Evolutionary conservation across 2,329 filamentous ascomycete genomes (phyloP).

Genomic region (Malbranchea cinnamomea): DNA sequence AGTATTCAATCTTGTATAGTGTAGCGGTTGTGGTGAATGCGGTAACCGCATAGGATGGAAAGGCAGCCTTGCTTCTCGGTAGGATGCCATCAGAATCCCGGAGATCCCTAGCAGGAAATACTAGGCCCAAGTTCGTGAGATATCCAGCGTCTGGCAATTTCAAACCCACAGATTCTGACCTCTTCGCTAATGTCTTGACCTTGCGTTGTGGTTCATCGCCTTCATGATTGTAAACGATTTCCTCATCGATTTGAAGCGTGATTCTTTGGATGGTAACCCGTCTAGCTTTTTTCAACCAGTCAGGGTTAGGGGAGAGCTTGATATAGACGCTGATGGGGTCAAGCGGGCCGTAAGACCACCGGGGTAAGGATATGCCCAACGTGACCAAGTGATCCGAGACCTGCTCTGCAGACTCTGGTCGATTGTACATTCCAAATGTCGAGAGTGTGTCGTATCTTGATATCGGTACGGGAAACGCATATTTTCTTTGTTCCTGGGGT

Average conservation of each 20-base stretch:
- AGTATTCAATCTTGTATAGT: conserved; percentile 97
- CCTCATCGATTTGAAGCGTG: conserved; percentile 85
- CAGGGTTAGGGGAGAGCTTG: conserved; percentile 78
- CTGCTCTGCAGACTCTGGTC: conserved; percentile 73
- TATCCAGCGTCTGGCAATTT: conserved; percentile 86
- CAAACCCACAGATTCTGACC: conserved; percentile 64
- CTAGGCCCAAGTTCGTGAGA: conserved; percentile 77
- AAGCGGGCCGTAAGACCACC: conserved; percentile 91
- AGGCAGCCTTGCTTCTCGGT: conserved; percentile 68
- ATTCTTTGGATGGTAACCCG: conserved; percentile 90
- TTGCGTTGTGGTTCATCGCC: conserved; percentile 90
- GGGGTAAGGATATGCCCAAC: conserved; percentile 76
- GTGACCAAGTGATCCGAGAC: conserved; percentile 85
- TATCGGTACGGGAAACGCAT: conserved; percentile 78
- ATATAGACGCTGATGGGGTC: conserved; percentile 95
- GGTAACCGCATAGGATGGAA: conserved; percentile 74
- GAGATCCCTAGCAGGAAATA: conserved; percentile 80
- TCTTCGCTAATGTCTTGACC: conserved; percentile 71
- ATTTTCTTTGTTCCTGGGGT: conserved; percentile 72
- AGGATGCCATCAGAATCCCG: conserved; percentile 78
- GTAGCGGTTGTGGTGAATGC: conserved; percentile 90
- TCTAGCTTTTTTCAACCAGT: conserved; percentile 80
- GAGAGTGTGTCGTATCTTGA: conserved; percentile 91
- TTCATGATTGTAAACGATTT: conserved; percentile 97
- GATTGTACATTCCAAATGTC: conserved; percentile 99